phyloP scores from a whole-genome alignment of 208 protist genomes.

The Crithidia bombi region DNA sequence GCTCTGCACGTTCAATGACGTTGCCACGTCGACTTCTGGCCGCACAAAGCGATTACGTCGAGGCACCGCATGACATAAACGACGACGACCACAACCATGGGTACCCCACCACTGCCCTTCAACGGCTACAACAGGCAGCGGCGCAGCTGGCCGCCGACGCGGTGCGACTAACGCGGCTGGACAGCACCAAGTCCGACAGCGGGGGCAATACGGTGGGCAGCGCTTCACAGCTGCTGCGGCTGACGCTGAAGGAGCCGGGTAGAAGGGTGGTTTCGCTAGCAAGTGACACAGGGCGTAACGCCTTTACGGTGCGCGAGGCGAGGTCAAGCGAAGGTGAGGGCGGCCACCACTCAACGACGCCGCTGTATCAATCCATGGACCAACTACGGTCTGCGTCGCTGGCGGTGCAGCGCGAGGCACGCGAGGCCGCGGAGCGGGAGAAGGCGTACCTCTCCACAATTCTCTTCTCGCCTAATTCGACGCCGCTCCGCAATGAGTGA shows the following conservation, averaged over 20 bases:
- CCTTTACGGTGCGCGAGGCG: not conserved
- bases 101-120: slow-evolving; percentile 24
- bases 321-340: not conserved
- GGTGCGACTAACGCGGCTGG: not conserved
- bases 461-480: slow-evolving; percentile 21
- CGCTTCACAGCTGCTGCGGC: slow-evolving; percentile 1
- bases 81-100: slow-evolving; percentile 7
- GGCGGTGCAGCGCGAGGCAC: slow-evolving; percentile 35
- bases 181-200: not conserved
- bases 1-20: too few species aligned
- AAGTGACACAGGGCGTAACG: not conserved
- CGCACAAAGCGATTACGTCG: too few species aligned
- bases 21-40: too few species aligned
- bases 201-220: not conserved
- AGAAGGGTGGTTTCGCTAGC: not conserved
- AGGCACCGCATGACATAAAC: too few species aligned
- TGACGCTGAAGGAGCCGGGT: not conserved
- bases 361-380: slow-evolving; percentile 22
- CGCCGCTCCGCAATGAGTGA: not conserved
- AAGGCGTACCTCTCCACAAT: slow-evolving; percentile 35
- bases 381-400: slow-evolving; percentile 32
- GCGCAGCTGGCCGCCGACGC: slow-evolving; percentile 23
- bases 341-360: not conserved
- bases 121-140: slow-evolving; percentile 20
- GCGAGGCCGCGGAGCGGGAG: slow-evolving; percentile 34